Base-by-base conservation (phyloP, 1,284 basidiomycete species). In the Chondrostereum purpureum region DNA sequence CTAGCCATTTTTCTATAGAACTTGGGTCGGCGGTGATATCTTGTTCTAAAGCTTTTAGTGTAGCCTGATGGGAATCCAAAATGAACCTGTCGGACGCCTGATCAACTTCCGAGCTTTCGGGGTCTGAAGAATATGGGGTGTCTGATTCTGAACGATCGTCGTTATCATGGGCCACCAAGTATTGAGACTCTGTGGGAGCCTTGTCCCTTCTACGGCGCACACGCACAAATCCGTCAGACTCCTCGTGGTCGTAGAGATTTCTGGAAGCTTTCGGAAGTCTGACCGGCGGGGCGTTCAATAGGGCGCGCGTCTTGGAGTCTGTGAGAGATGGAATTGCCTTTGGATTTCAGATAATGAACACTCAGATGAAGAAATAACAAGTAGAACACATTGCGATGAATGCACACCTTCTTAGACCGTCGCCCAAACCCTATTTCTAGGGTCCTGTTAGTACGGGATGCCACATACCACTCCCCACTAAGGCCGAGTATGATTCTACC, bases 401-500 rank as follows among this genome's bases (percentile, higher is more conserved):
- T 12, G 48, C 54, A 23, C 53, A 80, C 83, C 64, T 75, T 80
- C 40, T 70, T 71, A n/a, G n/a, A n/a, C 44, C 63, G 65, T 16
- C 68, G 60, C 31, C 63, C 71, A 12, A 68, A 50, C n/a, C 66
- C 75, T 37, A 88, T 58, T 60, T 88, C 83, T 40, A 88, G 60
- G 10, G 77, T 78, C 49, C 77, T 72, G 3, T 73, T 70, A 18
- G 65, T 66, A 50, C 78, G 66, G 46, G 69, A 66, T 12, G 70
- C 62, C 34, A 73, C 73, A 3, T 65, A 62, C 63, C 75, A 75
- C 23, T 64, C 65, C 20, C 58, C 58, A 16, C 69, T 63, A 20
- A 87, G 68, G 6, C 84, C 84, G 20, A 88, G 69, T 16, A 87
- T 68, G 56, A 68, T 67, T 62, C 72, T 80, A 46, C 83, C 82